Percentiles rank a stretch among this genome's conserved stretches.
Evolutionary conservation across 1,139 yeast genomes (phyloP).

Genomic region (Lodderomyces orthopsilosis): DNA sequence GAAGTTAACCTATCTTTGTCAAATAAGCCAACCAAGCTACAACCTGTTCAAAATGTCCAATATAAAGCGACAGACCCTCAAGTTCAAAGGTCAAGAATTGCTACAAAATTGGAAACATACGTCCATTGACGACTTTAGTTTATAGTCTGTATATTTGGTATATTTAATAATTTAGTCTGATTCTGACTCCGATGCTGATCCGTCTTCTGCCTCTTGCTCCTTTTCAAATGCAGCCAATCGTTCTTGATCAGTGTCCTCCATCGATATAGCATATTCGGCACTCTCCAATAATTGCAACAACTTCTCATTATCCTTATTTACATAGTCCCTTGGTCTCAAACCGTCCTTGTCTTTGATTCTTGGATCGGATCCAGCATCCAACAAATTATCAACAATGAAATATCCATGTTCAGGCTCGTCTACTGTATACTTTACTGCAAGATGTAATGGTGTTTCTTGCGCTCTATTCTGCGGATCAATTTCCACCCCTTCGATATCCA

Average conservation of each 20-base stretch:
- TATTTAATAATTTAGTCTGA: conserved; percentile 19
- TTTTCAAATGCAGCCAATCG: conserved; percentile 21
- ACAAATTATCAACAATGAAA: conserved; percentile 72
- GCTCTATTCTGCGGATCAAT: conserved; percentile 77
- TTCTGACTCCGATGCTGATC: conserved; percentile 39
- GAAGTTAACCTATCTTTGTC: conserved; percentile 9
- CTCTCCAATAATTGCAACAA: conserved; percentile 67
- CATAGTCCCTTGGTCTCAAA: conserved; percentile 73
- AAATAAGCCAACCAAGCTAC: not conserved
- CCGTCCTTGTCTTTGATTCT: conserved; percentile 38
- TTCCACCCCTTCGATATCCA: conserved; percentile 90
- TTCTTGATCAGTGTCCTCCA: conserved; percentile 34
- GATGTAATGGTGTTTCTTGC: conserved; percentile 88
- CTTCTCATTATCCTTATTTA: conserved; percentile 47
- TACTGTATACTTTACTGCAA: conserved; percentile 69
- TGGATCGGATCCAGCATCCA: conserved; percentile 96
- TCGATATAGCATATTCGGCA: conserved; percentile 69
- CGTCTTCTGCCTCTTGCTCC: conserved; percentile 21
- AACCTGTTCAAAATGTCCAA: conserved; percentile 25
- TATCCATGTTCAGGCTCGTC: conserved; percentile 84
- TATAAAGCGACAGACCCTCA: conserved; percentile 21
- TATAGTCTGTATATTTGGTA: not conserved
- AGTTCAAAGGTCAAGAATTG: conserved; percentile 19
- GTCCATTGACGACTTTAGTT: conserved; percentile 29
- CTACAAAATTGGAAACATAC: conserved; percentile 35